phyloP scores from a whole-genome alignment of 495 filamentous ascomycete species.

The Neurospora sp. region DNA sequence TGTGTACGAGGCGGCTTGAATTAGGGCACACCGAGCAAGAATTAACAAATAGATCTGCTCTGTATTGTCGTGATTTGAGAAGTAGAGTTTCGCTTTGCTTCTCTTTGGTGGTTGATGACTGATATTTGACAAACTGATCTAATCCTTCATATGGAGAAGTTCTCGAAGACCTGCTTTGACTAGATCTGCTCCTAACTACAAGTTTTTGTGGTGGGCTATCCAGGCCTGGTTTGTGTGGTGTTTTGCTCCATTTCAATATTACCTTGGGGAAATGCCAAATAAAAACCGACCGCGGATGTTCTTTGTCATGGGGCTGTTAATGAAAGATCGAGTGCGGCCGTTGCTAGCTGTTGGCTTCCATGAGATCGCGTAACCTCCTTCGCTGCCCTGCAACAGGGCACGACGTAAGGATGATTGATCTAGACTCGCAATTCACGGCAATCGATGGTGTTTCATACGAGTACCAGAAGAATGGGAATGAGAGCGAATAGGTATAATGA shows the following conservation, averaged over 20 bases:
- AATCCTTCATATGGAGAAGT: background rate
- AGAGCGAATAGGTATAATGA: background rate
- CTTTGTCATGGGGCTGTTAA: background rate
- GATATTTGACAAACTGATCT: background rate
- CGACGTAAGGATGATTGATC: background rate
- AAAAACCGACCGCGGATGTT: background rate
- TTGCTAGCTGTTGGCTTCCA: background rate
- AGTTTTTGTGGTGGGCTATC: background rate
- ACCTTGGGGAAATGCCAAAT: background rate
- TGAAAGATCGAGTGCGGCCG: background rate
- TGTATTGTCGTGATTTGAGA: background rate
- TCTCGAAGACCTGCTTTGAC: background rate
- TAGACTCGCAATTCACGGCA: background rate
- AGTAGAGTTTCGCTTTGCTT: background rate
- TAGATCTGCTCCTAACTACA: background rate
- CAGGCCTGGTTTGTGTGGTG: background rate
- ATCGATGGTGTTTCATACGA: background rate
- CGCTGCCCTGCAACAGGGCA: background rate
- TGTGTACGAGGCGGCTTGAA: slow-evolving; percentile 23
- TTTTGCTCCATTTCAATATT: background rate
- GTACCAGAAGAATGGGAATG: background rate
- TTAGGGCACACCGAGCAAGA: background rate
- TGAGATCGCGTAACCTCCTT: background rate
- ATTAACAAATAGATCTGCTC: background rate
- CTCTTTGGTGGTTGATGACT: background rate